Conservation (phyloP, 2,329 filamentous ascomycete species). For the Paecilomyces formosus region DNA sequence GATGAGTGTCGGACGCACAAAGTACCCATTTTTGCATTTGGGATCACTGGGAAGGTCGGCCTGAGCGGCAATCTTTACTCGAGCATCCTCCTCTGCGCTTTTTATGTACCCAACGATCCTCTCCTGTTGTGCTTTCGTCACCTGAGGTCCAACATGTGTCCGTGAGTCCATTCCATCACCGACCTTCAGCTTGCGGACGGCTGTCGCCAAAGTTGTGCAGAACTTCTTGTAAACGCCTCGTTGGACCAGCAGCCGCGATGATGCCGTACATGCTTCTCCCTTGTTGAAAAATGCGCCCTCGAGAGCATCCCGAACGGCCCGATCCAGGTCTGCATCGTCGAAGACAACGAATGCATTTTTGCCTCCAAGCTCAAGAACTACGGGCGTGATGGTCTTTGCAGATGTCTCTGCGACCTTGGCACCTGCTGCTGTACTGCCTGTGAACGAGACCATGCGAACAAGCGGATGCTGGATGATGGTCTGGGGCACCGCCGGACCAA, state of each 20-base stretch:
- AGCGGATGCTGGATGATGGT: constrained; percentile 1
- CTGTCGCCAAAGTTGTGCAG: neutral
- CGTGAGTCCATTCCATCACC: neutral
- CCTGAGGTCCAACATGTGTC: neutral
- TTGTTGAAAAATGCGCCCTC: constrained; percentile 52
- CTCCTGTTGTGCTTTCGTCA: neutral
- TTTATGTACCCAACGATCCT: neutral
- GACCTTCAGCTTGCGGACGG: neutral
- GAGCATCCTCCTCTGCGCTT: neutral
- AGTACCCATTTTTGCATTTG: neutral
- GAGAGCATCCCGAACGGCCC: constrained; percentile 33
- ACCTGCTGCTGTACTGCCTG: constrained; percentile 37
- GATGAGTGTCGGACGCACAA: neutral
- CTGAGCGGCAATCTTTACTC: neutral
- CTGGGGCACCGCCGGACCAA: constrained; percentile 8
- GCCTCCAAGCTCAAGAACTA: constrained; percentile 43
- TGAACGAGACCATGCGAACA: constrained; percentile 39
- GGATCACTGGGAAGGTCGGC: neutral
- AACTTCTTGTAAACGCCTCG: constrained; percentile 12
- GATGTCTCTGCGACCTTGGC: constrained; percentile 31
- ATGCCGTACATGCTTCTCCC: constrained; percentile 60
- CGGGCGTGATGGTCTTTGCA: constrained; percentile 37
- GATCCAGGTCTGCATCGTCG: constrained; percentile 38
- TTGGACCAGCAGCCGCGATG: constrained; percentile 58
- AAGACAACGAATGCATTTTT: constrained; percentile 39